These are phyloP conservation scores for Sarocladium brachiariae DNA, from an alignment of 2,329 filamentous ascomycete genomes.

Conservation along the genomic window DNA sequence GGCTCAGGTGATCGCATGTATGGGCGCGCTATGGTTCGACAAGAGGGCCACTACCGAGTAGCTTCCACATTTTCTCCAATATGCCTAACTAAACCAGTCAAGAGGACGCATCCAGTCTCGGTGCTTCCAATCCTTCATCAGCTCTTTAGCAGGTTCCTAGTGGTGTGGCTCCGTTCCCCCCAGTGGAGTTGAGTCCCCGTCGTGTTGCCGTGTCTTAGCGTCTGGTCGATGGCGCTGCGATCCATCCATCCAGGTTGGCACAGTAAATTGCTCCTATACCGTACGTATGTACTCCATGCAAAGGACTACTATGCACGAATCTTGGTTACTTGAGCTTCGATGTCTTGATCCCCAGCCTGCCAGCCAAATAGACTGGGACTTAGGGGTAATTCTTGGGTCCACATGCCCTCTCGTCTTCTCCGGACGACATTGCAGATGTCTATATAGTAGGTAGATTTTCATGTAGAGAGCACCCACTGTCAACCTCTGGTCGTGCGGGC, in stretches of 20 bases:
- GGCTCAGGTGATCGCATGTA: not conserved
- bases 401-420: not conserved
- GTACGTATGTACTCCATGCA: too few relatives aligned
- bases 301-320: too few relatives aligned
- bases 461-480: too few relatives aligned
- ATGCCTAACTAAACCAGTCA: too few relatives aligned
- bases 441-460: not conserved
- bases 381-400: not conserved
- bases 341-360: too few relatives aligned
- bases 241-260: not conserved
- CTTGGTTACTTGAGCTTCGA: too few relatives aligned
- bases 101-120: not conserved
- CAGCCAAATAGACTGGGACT: not conserved
- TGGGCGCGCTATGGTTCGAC: not conserved
- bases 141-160: not conserved
- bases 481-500: too few relatives aligned
- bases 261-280: too few relatives aligned
- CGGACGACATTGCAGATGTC: not conserved
- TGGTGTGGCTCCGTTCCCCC: not conserved
- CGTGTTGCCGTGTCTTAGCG: too few relatives aligned
- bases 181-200: not conserved
- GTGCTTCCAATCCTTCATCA: not conserved
- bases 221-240: too few relatives aligned
- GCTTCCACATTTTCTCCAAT: too few relatives aligned
- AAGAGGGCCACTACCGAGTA: too few relatives aligned